These are phyloP conservation scores for Colletotrichum destructivum DNA, from an alignment of 2,329 filamentous ascomycete species.

Conservation along the genomic window DNA sequence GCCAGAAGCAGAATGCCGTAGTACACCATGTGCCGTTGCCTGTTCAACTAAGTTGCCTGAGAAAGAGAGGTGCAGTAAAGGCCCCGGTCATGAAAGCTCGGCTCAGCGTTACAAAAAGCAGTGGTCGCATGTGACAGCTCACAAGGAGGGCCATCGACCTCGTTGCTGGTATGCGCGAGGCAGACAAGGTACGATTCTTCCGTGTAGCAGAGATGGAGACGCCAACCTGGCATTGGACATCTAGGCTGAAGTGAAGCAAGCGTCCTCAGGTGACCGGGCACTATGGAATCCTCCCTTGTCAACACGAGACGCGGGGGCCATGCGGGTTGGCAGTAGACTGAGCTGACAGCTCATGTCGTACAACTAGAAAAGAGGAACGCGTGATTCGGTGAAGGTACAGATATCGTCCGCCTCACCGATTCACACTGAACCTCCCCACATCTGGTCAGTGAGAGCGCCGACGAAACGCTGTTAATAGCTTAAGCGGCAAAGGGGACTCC, in stretches of 20 bases:
- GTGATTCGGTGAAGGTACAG: slow-evolving; percentile 37
- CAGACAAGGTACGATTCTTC: not conserved
- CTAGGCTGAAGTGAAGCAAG: slow-evolving; percentile 9
- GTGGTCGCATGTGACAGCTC: slow-evolving; percentile 35
- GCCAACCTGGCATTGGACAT: not conserved
- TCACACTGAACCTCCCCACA: not conserved
- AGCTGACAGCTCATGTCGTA: slow-evolving; percentile 38
- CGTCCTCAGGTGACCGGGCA: slow-evolving; percentile 26
- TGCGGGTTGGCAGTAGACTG: slow-evolving; percentile 30
- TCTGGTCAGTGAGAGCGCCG: not conserved
- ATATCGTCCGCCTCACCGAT: slow-evolving; percentile 38
- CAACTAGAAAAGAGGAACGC: slow-evolving; percentile 26
- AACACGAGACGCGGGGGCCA: slow-evolving; percentile 40
- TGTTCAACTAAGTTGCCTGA: not conserved
- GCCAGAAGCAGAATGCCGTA: slow-evolving; percentile 18
- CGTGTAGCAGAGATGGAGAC: slow-evolving; percentile 7
- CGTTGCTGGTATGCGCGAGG: slow-evolving; percentile 36
- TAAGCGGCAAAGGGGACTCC: slow-evolving; percentile 25
- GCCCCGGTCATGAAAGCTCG: slow-evolving; percentile 19
- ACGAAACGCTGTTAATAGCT: slow-evolving; percentile 20
- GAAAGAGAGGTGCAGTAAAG: slow-evolving; percentile 24
- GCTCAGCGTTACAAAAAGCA: slow-evolving; percentile 5
- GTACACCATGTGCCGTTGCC: slow-evolving; percentile 18
- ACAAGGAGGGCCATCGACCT: slow-evolving; percentile 26
- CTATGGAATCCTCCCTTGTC: slow-evolving; percentile 11